A percentile compares a stretch with the other conserved stretches of the same genome.
Conservation (phyloP, 805 yeast genomes). For the Teunomyces funiuensis region DNA sequence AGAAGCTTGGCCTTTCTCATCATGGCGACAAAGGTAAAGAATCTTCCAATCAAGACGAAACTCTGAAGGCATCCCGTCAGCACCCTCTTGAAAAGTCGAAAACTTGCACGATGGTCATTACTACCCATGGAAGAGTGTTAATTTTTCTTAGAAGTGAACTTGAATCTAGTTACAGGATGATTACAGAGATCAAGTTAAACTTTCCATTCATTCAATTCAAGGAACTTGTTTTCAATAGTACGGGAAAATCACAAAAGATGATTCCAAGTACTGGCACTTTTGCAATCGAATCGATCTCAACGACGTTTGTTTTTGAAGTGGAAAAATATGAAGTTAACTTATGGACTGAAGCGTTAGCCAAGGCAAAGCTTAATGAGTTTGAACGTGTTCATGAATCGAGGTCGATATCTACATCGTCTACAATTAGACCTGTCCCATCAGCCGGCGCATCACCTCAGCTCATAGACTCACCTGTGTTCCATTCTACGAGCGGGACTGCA, state of each 20-base stretch:
- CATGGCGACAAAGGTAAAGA: conserved; percentile 6
- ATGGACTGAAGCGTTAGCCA: conserved; percentile 59
- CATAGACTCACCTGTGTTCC: conserved; percentile 23
- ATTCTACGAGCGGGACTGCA: too few relatives aligned
- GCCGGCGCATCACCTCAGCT: conserved; percentile 20
- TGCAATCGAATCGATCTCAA: conserved; percentile 55
- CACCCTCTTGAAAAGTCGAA: conserved; percentile 35
- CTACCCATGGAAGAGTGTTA: conserved; percentile 63
- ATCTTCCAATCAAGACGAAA: neutral
- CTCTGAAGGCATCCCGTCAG: conserved; percentile 1
- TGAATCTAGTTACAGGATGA: conserved; percentile 41
- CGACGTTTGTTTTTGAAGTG: conserved; percentile 58
- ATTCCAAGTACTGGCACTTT: conserved; percentile 47
- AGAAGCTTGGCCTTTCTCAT: conserved; percentile 17
- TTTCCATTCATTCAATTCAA: conserved; percentile 55
- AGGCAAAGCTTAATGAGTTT: conserved; percentile 21
- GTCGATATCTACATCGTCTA: neutral
- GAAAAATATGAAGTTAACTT: conserved; percentile 48
- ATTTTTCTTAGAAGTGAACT: conserved; percentile 47
- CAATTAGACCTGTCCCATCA: neutral
- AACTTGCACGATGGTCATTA: conserved; percentile 54
- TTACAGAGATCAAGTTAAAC: conserved; percentile 54
- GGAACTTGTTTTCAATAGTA: conserved; percentile 51
- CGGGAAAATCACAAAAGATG: conserved; percentile 29
- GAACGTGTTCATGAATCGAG: conserved; percentile 16